Evolutionary conservation across 2,329 filamentous ascomycete genomes (phyloP).

Genomic region (Colletotrichum sublineola): DNA sequence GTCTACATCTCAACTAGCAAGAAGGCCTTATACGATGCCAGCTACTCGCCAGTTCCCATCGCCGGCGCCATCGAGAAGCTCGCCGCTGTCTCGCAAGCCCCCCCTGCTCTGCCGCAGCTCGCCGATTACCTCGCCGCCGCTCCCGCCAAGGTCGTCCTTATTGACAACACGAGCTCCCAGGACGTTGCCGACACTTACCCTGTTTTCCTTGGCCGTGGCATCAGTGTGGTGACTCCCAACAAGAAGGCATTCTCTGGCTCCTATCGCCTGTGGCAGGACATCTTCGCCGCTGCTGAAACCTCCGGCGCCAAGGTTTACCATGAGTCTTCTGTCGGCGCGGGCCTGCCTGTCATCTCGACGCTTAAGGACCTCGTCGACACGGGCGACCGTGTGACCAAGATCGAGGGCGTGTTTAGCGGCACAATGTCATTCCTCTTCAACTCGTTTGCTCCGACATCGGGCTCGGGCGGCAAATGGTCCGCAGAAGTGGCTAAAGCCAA

Average conservation of each 20-base stretch:
- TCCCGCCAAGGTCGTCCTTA: constrained; percentile 82
- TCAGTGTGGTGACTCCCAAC: constrained; percentile 96
- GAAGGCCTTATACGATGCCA: constrained; percentile 81
- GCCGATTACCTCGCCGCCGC: constrained; percentile 83
- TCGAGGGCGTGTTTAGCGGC: constrained; percentile 97
- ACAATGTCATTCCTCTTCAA: constrained; percentile 99
- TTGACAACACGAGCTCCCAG: constrained; percentile 96
- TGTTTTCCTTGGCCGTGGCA: constrained; percentile 80
- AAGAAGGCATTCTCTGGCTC: constrained; percentile 96
- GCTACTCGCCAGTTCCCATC: constrained; percentile 78
- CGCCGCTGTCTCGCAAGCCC: constrained; percentile 71
- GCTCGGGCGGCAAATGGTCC: constrained; percentile 85
- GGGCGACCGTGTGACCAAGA: constrained; percentile 89
- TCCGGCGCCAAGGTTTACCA: constrained; percentile 90
- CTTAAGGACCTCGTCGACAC: constrained; percentile 95
- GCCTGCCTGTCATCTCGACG: constrained; percentile 92
- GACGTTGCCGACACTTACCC: constrained; percentile 88
- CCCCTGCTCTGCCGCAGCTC: constrained; percentile 77
- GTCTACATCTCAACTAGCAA: constrained; percentile 89
- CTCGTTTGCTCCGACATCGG: constrained; percentile 87
- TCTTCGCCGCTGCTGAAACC: constrained; percentile 79
- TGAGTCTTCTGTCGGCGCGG: constrained; percentile 93
- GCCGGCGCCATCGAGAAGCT: constrained; percentile 73
- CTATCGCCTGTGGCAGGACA: constrained; percentile 86
- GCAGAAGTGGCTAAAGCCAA: constrained; percentile 94